phyloP scores from a whole-genome alignment of 1,284 basidiomycete genomes.

The Trichosporon sp. region DNA sequence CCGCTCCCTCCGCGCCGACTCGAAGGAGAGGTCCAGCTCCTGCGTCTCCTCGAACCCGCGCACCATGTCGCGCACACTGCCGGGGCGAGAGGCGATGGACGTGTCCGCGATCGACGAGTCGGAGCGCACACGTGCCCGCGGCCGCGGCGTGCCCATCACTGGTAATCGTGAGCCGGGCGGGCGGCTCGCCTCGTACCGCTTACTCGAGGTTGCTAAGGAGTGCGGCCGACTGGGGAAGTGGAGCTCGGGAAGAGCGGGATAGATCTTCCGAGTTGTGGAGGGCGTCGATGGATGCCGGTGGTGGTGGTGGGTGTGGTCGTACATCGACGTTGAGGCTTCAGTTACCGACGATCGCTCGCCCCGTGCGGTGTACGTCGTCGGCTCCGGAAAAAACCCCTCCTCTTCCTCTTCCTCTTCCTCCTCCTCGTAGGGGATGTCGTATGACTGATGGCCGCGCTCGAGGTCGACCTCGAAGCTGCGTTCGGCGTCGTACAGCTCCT shows the following conservation, averaged over 20 bases:
- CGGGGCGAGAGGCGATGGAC: background rate
- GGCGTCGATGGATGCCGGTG: background rate
- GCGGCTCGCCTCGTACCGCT: background rate
- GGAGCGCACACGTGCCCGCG: background rate
- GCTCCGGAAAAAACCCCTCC: background rate
- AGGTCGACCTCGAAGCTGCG: conserved; percentile 13
- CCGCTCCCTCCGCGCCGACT: conserved; percentile 22
- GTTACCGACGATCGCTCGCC: conserved; percentile 16
- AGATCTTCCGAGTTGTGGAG: conserved; percentile 1
- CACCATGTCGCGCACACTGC: conserved; percentile 21
- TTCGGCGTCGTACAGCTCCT: background rate
- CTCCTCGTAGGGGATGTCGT: conserved; percentile 14
- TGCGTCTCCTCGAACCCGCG: conserved; percentile 22
- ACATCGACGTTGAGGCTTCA: conserved; percentile 15
- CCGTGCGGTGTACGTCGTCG: conserved; percentile 10
- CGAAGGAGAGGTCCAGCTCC: conserved; percentile 25
- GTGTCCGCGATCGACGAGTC: conserved; percentile 13
- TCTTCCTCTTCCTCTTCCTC: background rate
- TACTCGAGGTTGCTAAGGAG: background rate
- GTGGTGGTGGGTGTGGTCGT: background rate
- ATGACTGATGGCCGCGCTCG: conserved; percentile 5
- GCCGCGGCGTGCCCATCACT: conserved; percentile 9
- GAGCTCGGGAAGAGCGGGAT: background rate
- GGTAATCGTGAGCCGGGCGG: background rate
- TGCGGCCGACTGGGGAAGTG: conserved; percentile 11